Evolutionary conservation across 352 stramenopile species (phyloP), one percentile per base, ranked within the genome.

Genomic region (Pythium dissotocum): DNA sequence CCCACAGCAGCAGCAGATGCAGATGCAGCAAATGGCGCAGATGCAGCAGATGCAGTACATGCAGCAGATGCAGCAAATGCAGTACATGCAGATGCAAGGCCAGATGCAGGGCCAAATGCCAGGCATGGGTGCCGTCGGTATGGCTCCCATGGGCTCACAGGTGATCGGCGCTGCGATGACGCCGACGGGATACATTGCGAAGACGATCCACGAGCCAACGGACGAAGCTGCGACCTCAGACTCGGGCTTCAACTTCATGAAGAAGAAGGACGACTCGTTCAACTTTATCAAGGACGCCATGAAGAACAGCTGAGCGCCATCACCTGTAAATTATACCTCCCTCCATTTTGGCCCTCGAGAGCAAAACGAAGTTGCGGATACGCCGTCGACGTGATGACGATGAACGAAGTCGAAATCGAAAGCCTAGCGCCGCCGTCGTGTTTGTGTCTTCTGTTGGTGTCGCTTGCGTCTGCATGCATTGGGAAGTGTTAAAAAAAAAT

Each of bases 211-310:
- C 60, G 85, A 93, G 63, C 87, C 87, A 40, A 82, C 77, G 18
- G 85, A 93, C n/a, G 80, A 89, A 63, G 71, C 84, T 42, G 70
- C 79, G 32, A 87, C 78, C 40, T 75, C 71, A 40, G 78, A 91
- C 48, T 87, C 85, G 38, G 79, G 86, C 53, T 93, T 95, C 58
- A 82, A 83, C 56, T 95, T 93, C 64, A 93, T 95, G 80, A 93
- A 93, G 80, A 90, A 89, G 73, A 86, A 89, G 58, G 85, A 95
- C 55, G 87, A 95, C 76, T 95, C 87, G 67, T 95, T 95, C 72
- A 95, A 93, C 80, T 95, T 95, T 67, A 79, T 95, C 58, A 87
- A 90, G 79, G 87, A 95, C 63, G 85, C 85, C 40, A 95, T 95
- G 87, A 95, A 95, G 81, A 93, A 93, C 80, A 83, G 82, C 72